Conservation (phyloP, 225 moss, liverwort and hornwort species). For the Neckera pumila region DNA sequence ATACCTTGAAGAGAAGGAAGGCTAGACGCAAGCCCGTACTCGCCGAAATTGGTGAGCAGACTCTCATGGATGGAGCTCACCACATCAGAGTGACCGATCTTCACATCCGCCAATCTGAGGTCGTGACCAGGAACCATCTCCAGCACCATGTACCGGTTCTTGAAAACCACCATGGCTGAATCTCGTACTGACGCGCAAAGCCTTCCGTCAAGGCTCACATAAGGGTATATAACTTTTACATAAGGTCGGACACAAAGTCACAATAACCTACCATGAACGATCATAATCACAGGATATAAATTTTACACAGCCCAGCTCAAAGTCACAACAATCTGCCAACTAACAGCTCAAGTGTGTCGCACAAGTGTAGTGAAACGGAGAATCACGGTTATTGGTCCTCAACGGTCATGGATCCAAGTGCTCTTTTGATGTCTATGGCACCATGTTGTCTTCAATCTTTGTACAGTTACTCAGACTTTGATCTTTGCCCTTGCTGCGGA, state of each 20-base stretch:
- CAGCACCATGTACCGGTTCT: constrained; percentile 72
- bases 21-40: constrained; percentile 40
- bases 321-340: not conserved
- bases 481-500: not conserved
- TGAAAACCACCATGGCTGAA: constrained; percentile 49
- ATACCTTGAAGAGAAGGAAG: constrained; percentile 64
- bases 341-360: not conserved
- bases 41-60: constrained; percentile 63
- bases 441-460: not conserved
- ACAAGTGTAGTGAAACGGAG: not conserved
- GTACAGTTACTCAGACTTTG: not conserved
- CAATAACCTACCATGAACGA: not conserved
- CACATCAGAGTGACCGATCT: constrained; percentile 25
- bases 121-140: constrained; percentile 54
- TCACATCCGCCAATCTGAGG: constrained; percentile 25
- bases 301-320: not conserved
- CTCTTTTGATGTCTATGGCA: not conserved
- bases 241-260: not conserved
- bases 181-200: not conserved
- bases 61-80: constrained; percentile 47
- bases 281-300: too few species aligned
- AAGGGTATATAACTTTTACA: not conserved
- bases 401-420: not conserved
- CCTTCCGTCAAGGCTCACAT: not conserved
- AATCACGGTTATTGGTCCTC: not conserved